Evolutionary conservation across 1,284 basidiomycete species (phyloP), one percentile per base, ranked within the genome.

Genomic region (Puccinia horiana): DNA sequence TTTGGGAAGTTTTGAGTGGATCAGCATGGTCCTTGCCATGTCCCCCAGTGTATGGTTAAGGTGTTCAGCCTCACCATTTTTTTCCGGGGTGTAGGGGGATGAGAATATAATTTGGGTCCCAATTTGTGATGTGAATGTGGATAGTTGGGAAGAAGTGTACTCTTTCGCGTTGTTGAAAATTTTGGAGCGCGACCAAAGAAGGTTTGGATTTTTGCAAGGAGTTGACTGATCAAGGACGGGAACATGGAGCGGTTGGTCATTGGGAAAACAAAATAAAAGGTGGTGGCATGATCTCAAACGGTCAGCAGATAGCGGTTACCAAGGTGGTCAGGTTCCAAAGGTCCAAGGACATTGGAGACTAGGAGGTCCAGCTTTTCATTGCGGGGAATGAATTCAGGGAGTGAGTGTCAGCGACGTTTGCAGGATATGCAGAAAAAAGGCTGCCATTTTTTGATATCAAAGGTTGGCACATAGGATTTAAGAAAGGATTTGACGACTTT

Each of bases 61-160:
- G 16, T 44, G 47, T 58, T 76, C 74, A 2, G 74, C 74, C 23
- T 56, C 74, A 35, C 74, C 74, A 52, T 76, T 58, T 26, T 76
- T 1, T 35, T 76, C 47, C 3, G 52, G 74, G 9, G 49, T 42
- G 35, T 76, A 76, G 4, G 74, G 74, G 49, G 47, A 52, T 23
- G 69, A 23, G 35, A 42, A 42, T 8, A 42, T 35, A 20, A 37
- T 5, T 8, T 20, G 23, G 11, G 37, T 42, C 5, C 65, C 65
- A 11, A 37, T 14, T 23, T 9, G 12, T 35, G 11, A 8, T 4
- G 35, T 9, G 32, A 42, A 69, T 8, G 23, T 5, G 26, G 23
- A 4, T 6, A 69, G 35, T 35, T 32, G 4, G 23, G 23, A 6
- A 12, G 14, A 29, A 29, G 23, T 26, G 29, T 35, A 69, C 23